Conservation (phyloP, 257 asterid species). For the Plantago elongata region DNA sequence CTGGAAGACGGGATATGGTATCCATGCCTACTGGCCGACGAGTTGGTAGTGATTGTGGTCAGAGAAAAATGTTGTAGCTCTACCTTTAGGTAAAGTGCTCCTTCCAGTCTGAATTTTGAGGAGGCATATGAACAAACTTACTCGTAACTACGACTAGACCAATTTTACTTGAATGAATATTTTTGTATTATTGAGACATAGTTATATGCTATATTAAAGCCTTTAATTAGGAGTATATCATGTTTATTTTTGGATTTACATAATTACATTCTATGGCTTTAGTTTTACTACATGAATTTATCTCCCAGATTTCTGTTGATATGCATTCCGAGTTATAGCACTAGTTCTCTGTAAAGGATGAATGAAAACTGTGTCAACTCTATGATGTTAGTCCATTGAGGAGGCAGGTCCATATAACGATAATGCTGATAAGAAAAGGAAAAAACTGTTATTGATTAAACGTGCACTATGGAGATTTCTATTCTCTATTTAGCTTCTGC, state of each 20-base stretch:
- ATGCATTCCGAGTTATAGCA: constrained; percentile 9
- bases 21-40: constrained; percentile 85
- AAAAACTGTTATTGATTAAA: too few species aligned
- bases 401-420: constrained; percentile 4
- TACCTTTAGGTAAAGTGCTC: not conserved
- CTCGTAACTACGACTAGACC: constrained; percentile 16
- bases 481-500: too few species aligned
- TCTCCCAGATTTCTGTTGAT: constrained; percentile 2
- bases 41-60: constrained; percentile 56
- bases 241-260: not conserved
- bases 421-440: not conserved
- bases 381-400: not conserved
- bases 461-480: too few species aligned
- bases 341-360: not conserved
- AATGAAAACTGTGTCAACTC: not conserved
- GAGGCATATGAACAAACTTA: constrained; percentile 24
- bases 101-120: constrained; percentile 20
- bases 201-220: constrained; percentile 14
- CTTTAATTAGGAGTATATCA: constrained; percentile 7
- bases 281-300: not conserved
- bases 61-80: not conserved
- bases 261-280: not conserved
- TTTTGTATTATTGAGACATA: constrained; percentile 14
- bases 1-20: constrained; percentile 92
- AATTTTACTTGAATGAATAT: constrained; percentile 21